Evolutionary conservation across 2,329 filamentous ascomycete species (phyloP).

Genomic region (Epichloe uncinata): DNA sequence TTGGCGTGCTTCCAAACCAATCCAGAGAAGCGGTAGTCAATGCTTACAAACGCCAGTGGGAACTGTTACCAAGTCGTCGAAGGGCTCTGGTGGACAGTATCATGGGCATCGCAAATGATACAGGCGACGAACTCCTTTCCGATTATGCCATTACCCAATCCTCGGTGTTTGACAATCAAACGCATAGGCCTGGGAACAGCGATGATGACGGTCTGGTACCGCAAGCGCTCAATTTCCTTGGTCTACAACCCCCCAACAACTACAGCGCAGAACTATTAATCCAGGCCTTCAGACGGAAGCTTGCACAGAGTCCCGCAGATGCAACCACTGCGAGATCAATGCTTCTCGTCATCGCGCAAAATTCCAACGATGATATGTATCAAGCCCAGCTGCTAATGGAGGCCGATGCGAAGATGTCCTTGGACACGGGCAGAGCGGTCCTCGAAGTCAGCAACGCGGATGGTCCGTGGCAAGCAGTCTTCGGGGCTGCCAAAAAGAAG

Average conservation of each 20-base stretch:
- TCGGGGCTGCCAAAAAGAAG: constrained; percentile 16
- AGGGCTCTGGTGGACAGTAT: constrained; percentile 20
- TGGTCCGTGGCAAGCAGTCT: constrained; percentile 13
- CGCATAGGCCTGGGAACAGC: constrained; percentile 12
- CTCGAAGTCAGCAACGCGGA: constrained; percentile 15
- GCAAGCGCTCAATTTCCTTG: constrained; percentile 22
- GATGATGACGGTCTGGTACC: constrained; percentile 20
- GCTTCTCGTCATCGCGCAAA: constrained; percentile 21
- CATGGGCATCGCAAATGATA: constrained; percentile 21
- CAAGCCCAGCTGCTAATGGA: constrained; percentile 21
- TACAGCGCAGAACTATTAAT: constrained; percentile 22
- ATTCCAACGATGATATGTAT: constrained; percentile 21
- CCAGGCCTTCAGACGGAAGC: constrained; percentile 21
- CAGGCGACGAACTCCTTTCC: constrained; percentile 20
- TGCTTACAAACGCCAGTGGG: constrained; percentile 29
- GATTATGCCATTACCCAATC: constrained; percentile 26
- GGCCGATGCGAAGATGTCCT: constrained; percentile 21
- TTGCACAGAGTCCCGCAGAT: constrained; percentile 18
- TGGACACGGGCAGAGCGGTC: constrained; percentile 19
- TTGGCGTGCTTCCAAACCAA: constrained; percentile 26
- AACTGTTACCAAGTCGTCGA: constrained; percentile 18
- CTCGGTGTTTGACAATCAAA: constrained; percentile 26
- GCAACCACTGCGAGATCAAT: constrained; percentile 20
- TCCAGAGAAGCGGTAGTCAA: constrained; percentile 22
- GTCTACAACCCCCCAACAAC: constrained; percentile 20